Evolutionary conservation across 371 early-diverging fungal species (phyloP).

Genomic region (Umbelopsis sp.): DNA sequence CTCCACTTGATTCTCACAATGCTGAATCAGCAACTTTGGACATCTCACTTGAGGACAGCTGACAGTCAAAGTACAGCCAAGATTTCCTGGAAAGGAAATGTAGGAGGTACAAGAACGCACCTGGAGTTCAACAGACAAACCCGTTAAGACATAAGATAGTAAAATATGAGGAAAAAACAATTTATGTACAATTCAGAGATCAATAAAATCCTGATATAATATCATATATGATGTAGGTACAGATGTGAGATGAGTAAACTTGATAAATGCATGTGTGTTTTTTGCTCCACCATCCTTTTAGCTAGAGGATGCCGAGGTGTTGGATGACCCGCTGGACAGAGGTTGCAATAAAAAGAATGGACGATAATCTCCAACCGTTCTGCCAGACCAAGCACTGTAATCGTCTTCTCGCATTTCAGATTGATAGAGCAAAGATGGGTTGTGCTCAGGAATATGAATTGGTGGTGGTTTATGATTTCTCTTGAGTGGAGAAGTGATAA

Average conservation of each 20-base stretch:
- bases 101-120: background rate
- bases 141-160: no score
- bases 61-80: background rate
- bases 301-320: no score
- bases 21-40: background rate
- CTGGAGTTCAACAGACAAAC: no score
- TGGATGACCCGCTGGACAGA: background rate
- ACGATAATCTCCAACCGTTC: background rate
- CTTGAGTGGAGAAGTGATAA: background rate
- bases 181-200: no score
- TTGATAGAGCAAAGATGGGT: background rate
- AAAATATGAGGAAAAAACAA: no score
- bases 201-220: no score
- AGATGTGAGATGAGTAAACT: no score
- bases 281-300: background rate
- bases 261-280: no score
- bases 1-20: background rate
- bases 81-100: background rate
- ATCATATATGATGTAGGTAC: no score
- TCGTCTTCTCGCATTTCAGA: background rate
- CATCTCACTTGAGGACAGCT: background rate
- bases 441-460: conserved; percentile 8
- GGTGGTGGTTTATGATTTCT: conserved; percentile 11
- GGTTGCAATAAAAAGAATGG: background rate
- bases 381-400: conserved; percentile 3